These are phyloP conservation scores for Xylaria polymorpha DNA, from an alignment of 2,329 filamentous ascomycete species.

Conservation along the genomic window DNA sequence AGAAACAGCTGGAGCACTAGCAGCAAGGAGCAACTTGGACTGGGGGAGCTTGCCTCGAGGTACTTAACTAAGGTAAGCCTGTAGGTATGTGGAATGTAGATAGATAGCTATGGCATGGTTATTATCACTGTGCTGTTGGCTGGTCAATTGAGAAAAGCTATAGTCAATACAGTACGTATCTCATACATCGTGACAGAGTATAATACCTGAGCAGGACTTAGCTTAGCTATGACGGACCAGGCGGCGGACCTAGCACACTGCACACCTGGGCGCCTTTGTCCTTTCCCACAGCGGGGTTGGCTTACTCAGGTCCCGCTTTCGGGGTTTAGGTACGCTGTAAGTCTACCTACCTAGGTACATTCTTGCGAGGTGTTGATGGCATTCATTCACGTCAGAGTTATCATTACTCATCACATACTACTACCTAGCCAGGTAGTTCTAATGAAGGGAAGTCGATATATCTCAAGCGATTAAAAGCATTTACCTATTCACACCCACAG, in stretches of 20 bases:
- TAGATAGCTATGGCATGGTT: slow-evolving; percentile 13
- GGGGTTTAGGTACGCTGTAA: slow-evolving; percentile 1
- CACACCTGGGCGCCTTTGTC: slow-evolving; percentile 18
- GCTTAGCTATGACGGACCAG: slow-evolving; percentile 3
- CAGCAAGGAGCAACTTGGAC: slow-evolving; percentile 7
- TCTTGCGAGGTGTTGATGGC: neutral
- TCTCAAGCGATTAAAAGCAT: neutral
- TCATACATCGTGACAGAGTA: neutral
- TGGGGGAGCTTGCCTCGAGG: slow-evolving; percentile 21
- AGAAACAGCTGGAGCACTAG: slow-evolving; percentile 31
- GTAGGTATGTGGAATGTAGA: slow-evolving; percentile 26
- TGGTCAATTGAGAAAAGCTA: neutral
- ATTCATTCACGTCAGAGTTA: slow-evolving; percentile 14
- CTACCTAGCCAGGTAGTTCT: neutral
- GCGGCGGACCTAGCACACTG: slow-evolving; percentile 20
- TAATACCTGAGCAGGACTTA: slow-evolving; percentile 17
- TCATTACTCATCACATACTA: neutral
- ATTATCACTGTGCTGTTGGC: slow-evolving; percentile 29
- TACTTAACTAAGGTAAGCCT: neutral
- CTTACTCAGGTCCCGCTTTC: slow-evolving; percentile 40
- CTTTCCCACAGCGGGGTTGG: slow-evolving; percentile 37
- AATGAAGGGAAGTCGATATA: no score
- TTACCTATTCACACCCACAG: neutral
- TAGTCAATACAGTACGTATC: slow-evolving; percentile 27
- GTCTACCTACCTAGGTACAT: neutral